Base-by-base conservation (phyloP, 257 asterid genomes). In the Euphrasia confusa region DNA sequence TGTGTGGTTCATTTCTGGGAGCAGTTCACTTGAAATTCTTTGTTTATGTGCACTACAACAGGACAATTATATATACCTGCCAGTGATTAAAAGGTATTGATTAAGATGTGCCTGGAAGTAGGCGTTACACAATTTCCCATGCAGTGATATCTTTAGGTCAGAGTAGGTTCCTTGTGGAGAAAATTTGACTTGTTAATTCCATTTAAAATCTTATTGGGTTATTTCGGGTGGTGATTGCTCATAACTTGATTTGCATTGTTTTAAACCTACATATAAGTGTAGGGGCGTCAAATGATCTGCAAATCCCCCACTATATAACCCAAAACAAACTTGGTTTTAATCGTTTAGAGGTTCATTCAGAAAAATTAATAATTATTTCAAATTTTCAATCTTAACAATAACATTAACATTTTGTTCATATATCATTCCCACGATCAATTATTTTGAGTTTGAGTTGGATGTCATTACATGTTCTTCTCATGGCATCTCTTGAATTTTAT, bases 401-500 rank as follows among this genome's bases (percentile, higher is more conserved):
- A 69, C 13, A 60, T 58, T 28, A 56, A 48, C 50, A 18, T 28
- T 57, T 64, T 28, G 69, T 65, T 52, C 40, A 10, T 4, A 15
- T 52, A 54, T 44, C 37, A 57, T 52, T 66, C 53, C 50, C 17
- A 52, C 26, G 59, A 54, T 60, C 13, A 47, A 24, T 66, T 60
- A 27, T 50, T 35, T 39, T 8, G 27, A 30, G 62, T 62, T 66
- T 37, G 30, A 54, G 27, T 42, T 61, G 12, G 61, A 60, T 18
- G 27, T 58, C 63, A 47, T 47, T 57, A 49, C 63, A 17, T 61
- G 70, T 55, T 60, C 30, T 47, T 42, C 10, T 71, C 65, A n/a
- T 50, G 55, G n/a, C 54, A 32, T 54, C 44, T 70, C 65, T 56
- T 40, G 52, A 54, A 64, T 62, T 64, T 68, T 26, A 52, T 60